These are phyloP conservation scores for Penicillium pulvis DNA, from an alignment of 495 filamentous ascomycete genomes.

Conservation along the genomic window DNA sequence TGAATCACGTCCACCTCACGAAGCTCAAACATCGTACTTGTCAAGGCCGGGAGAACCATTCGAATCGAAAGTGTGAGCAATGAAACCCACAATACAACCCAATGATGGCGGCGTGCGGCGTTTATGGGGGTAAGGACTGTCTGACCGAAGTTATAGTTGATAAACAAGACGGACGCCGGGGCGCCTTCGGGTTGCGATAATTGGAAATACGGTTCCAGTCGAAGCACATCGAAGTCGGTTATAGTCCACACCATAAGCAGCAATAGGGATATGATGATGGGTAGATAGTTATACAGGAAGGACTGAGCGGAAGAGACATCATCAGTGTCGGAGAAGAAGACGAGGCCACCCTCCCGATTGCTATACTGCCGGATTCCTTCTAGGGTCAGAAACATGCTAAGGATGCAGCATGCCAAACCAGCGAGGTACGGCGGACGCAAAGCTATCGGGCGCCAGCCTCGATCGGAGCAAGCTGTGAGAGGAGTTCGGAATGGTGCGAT, in stretches of 20 bases:
- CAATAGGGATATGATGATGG: conserved; percentile 38
- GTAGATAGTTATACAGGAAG: conserved; percentile 44
- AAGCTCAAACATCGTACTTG: conserved; percentile 40
- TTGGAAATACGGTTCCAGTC: conserved; percentile 46
- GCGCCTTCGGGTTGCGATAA: conserved; percentile 38
- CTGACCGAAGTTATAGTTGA: conserved; percentile 49
- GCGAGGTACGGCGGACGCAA: conserved; percentile 38
- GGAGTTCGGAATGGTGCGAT: conserved; percentile 20
- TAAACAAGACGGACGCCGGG: conserved; percentile 40
- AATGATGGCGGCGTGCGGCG: conserved; percentile 38
- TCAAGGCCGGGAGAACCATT: conserved; percentile 41
- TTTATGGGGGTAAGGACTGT: conserved; percentile 42
- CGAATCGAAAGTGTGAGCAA: conserved; percentile 39
- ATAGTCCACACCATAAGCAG: conserved; percentile 43
- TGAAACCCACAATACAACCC: conserved; percentile 40
- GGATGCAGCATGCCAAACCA: conserved; percentile 29
- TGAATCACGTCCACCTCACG: conserved; percentile 30
- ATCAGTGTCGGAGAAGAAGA: conserved; percentile 37
- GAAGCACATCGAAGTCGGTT: conserved; percentile 45
- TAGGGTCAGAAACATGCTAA: conserved; percentile 27
- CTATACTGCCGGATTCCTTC: conserved; percentile 42
- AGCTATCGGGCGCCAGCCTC: conserved; percentile 41
- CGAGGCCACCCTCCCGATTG: conserved; percentile 32
- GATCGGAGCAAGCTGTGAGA: conserved; percentile 8
- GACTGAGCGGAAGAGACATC: conserved; percentile 36